A percentile compares a stretch with the other conserved stretches of the same genome.
phyloP scores from a whole-genome alignment of 1,139 yeast genomes.

The Geotrichum histeridarum region DNA sequence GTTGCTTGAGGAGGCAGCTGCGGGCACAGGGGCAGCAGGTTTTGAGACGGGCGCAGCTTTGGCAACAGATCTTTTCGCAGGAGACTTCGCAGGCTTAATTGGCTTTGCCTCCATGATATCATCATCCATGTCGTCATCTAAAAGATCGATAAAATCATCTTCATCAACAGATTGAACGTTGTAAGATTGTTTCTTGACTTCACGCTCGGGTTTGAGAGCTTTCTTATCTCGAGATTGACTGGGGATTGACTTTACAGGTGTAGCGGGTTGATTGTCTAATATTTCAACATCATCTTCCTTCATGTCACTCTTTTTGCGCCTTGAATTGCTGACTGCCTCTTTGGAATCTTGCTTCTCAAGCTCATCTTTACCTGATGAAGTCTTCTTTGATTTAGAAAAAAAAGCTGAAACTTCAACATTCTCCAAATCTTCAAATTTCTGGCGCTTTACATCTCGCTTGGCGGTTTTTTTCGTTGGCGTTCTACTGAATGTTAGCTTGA shows the following conservation, averaged over 20 bases:
- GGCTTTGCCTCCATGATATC: conserved; percentile 20
- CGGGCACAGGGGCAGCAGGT: conserved; percentile 15
- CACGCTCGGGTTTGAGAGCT: too few species aligned
- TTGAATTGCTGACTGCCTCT: not conserved
- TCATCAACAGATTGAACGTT: not conserved
- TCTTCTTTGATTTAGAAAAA: conserved; percentile 18
- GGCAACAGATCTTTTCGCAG: conserved; percentile 10
- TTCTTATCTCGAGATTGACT: too few species aligned
- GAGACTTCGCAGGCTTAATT: conserved; percentile 21
- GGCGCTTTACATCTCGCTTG: conserved; percentile 12
- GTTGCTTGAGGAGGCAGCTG: conserved; percentile 4
- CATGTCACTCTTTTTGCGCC: too few species aligned
- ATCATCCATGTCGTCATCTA: conserved; percentile 16
- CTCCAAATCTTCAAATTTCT: conserved; percentile 20
- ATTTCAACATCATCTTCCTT: too few species aligned
- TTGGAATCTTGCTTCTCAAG: not conserved
- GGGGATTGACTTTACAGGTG: too few species aligned
- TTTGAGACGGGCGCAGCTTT: not conserved
- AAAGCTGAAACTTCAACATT: conserved; percentile 23
- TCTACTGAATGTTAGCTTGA: not conserved
- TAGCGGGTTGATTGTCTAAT: too few species aligned
- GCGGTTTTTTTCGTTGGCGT: conserved; percentile 4
- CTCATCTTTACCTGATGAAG: conserved; percentile 9
- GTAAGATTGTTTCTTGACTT: too few species aligned
- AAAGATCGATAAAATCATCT: conserved; percentile 11